Base-by-base conservation (phyloP, 139 green algal species). In the Pycnococcus provasolii region DNA sequence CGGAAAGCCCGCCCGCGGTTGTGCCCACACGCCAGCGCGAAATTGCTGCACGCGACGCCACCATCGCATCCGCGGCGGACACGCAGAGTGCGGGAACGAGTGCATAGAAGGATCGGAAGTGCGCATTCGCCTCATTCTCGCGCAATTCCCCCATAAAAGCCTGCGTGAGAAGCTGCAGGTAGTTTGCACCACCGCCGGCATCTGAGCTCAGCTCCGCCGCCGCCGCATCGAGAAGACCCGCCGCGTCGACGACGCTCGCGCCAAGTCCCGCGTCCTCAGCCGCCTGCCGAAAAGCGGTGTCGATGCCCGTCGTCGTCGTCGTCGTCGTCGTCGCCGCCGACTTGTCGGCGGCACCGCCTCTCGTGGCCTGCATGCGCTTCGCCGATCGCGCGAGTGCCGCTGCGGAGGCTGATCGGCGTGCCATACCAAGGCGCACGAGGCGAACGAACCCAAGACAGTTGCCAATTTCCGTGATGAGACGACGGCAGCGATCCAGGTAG, bases 401-500 rank as follows among this genome's bases (percentile, higher is more conserved):
- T 26, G 26, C 26, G 26, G 26, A 26, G 26, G 26, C 26, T 26
- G 26, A 26, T 26, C 26, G 26, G 26, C 26, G 26, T 26, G 26
- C 26, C 55, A 62, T 57, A 4, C 67, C 72, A 42, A 70, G 58
- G 9, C 60, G 26, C 58, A 78, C 47, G 57, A 78, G 52, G 26
- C 72, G 47, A 48, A 78, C 72, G 7, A 78, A 73, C 6, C 66
- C 72, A 39, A 78, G 67, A 13, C 65, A 57, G 51, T 78, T 78
- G 42, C 72, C 72, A 4, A 74, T 68, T 68, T 78, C 72, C 13
- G 55, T 74, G 40, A 78, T 40, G 1, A 73, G 40, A 2, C 2
- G 15, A 15, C 72, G 67, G 11, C 73, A 62, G 26, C 51, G 45
- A 42, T 73, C 72, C 42, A 78, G 15, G 66, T 62, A 74, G 41